A percentile compares a stretch with the other conserved stretches of the same genome.
These are phyloP conservation scores for Fusarium vanettenii DNA, from an alignment of 2,329 filamentous ascomycete genomes.

Conservation along the genomic window DNA sequence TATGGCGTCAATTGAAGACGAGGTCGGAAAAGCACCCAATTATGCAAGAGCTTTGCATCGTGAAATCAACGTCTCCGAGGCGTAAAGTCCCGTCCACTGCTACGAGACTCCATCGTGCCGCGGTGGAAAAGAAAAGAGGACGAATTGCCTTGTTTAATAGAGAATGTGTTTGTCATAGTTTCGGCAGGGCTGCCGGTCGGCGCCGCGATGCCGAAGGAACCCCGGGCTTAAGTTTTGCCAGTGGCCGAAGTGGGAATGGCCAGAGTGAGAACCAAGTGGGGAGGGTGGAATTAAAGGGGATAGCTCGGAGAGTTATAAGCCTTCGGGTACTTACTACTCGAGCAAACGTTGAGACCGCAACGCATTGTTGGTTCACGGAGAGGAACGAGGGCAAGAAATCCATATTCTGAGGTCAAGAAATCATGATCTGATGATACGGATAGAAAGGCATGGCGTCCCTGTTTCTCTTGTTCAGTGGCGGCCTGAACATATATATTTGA, in stretches of 20 bases:
- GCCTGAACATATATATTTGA: neutral
- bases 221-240: slow-evolving; percentile 19
- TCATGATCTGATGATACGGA: neutral
- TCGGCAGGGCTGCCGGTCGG: neutral
- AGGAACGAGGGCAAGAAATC: neutral
- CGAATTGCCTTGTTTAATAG: neutral
- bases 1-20: neutral
- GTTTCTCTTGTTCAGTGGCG: neutral
- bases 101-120: neutral
- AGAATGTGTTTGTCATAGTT: slow-evolving; percentile 20
- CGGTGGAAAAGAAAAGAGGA: neutral
- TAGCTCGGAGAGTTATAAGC: neutral
- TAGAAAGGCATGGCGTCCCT: neutral
- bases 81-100: neutral
- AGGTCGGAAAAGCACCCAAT: neutral
- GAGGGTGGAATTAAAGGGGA: neutral
- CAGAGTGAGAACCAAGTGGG: neutral
- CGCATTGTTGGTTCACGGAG: neutral
- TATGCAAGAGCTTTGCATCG: neutral
- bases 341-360: neutral
- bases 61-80: neutral
- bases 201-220: slow-evolving; percentile 20
- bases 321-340: no score
- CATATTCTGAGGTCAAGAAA: neutral
- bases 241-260: slow-evolving; percentile 7